Conservation (phyloP, 495 filamentous ascomycete genomes). For the Aspergillus ellipticus region DNA sequence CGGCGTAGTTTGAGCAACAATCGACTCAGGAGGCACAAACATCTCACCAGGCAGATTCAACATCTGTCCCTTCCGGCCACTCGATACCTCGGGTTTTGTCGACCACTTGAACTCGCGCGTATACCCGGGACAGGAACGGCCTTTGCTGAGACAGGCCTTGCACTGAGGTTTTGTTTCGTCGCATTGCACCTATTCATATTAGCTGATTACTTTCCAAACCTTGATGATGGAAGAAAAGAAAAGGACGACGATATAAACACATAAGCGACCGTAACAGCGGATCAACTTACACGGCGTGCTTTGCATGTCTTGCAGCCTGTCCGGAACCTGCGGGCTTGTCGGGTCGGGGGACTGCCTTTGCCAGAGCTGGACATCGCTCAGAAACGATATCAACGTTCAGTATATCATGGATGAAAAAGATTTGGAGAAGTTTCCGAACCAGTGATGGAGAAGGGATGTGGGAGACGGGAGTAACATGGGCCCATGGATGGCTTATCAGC, state of each 20-base stretch:
- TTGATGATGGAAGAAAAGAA: neutral
- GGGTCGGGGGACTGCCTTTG: neutral
- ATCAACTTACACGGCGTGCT: neutral
- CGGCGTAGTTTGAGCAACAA: no score
- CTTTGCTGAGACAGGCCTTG: neutral
- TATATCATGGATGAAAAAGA: no score
- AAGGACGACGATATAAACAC: no score
- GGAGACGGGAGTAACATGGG: no score
- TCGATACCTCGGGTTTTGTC: neutral
- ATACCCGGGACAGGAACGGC: neutral
- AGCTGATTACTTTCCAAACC: neutral
- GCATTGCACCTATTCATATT: neutral
- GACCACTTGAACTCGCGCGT: neutral
- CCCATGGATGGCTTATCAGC: no score
- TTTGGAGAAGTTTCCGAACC: no score
- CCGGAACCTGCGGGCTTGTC: neutral
- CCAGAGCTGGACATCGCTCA: neutral
- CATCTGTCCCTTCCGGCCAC: neutral
- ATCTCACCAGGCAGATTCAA: neutral
- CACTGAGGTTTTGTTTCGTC: neutral
- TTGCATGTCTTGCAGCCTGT: slow-evolving; percentile 2
- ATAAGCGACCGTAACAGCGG: no score
- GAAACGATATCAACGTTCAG: no score
- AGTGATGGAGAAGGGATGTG: no score
- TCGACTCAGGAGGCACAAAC: neutral